Base-by-base conservation (phyloP, 352 stramenopile species). In the Pythium aristosporum region DNA sequence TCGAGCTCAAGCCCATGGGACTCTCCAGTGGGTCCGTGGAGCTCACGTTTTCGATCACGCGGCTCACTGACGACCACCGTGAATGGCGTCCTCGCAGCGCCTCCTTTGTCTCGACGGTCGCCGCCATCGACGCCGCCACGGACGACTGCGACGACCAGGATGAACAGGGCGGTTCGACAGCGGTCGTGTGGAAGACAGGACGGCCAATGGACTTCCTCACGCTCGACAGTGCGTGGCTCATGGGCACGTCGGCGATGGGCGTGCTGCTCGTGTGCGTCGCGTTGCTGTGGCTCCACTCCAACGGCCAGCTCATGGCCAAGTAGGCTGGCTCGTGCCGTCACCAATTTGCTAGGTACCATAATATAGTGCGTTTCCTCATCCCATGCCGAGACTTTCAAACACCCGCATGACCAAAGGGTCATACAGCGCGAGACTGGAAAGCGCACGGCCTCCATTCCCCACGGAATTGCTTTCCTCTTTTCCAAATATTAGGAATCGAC, bases 1-100 rank as follows among this genome's bases (percentile, higher is more conserved):
- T 90, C 43, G 69, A 87, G 52, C 67, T 90, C 39, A 74, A 87
- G 60, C 52, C 61, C 42, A 67, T 67, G 61, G 61, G 61, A 6
- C 52, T 67, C 20, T 68, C 63, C n/a, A 68, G 71, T 41, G 65
- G 47, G 11, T 47, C 76, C 12, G 56, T 80, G 18, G 68, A 82
- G 67, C 63, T 76, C 39, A 70, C 69, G 34, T 59, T 59, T 6
- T 59, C 59, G 11, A 48, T 66, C 28, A 48, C 52, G 9, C 49
- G 42, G 34, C 59, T 52, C 18, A 36, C 8, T 13, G 39, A 44
- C n/a, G 39, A 53, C 25, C 48, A 66, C 10, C 49, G 41, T 20
- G 50, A 20, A 18, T 66, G 59, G 59, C 51, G 50, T 18, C 59
- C 59, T 44, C 59, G 59, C 18, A 53, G 59, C 13, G 34, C 36